Evolutionary conservation across 352 stramenopile species (phyloP), one percentile per base, ranked within the genome.

Genomic region (Phytopythium mirpurense): DNA sequence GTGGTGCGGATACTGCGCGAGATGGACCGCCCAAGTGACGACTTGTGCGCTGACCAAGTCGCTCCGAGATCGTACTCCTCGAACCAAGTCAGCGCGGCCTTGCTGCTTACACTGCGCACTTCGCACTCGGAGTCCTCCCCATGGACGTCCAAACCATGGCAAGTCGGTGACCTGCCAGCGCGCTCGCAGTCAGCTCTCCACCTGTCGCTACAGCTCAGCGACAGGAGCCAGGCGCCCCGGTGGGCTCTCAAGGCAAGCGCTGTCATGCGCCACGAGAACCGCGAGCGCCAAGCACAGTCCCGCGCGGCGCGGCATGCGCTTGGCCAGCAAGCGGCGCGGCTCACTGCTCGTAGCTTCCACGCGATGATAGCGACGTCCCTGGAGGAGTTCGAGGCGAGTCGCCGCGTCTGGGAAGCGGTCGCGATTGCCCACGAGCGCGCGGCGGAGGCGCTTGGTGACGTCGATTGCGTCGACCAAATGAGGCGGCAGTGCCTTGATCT

Each of bases 191-290:
- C 45, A 6, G 27, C 45, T 9, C 26, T 40, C 5, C 27, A 40
- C n/a, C 12, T 27, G 18, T 51, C 45, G 9, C 45, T 51, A 3
- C 16, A 38, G 10, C 11, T 27, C 14, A 18, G 3, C 9, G n/a
- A 46, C 19, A 57, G 67, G 15, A 66, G 57, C 11, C 48, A 51
- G 14, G 73, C 69, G 21, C 76, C 81, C 15, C 76, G 81, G 21
- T 88, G 78, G 74, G 57, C 88, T 38, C 60, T 88, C 40, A 91
- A 91, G 52, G 62, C 63, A 8, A 83, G 62, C 26, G 7, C 62
- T 16, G 54, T 66, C 7, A 80, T 87, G 40, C 81, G 86, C 46
- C 67, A 68, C 3, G 55, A 74, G 19, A 91, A 89, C 34, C 64
- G 70, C 11, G 68, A 82, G 59, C 70, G 74, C 19, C 34, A 86